These are phyloP conservation scores for Dioscorea dumetorum DNA, from an alignment of 106 monocot genomes.

Conservation along the genomic window DNA sequence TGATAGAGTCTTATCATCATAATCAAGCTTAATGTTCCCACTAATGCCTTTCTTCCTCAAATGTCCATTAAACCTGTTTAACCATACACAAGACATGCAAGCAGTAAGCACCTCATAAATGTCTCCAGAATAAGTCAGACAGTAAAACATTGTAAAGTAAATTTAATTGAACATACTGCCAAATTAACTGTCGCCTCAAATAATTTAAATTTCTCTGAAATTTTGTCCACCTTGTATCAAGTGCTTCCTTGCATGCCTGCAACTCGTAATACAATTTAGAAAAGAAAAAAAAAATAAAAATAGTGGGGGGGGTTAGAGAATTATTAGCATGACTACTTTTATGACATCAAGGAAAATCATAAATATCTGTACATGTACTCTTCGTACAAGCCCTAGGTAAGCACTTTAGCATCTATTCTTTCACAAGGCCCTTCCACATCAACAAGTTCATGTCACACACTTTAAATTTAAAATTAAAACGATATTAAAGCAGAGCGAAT, in stretches of 20 bases:
- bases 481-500: no score
- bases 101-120: background rate
- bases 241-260: constrained; percentile 71
- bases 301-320: no score
- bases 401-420: no score
- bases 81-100: background rate
- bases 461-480: no score
- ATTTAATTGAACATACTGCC: constrained; percentile 67
- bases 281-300: background rate
- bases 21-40: constrained; percentile 79
- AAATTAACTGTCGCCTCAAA: constrained; percentile 84
- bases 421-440: no score
- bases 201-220: constrained; percentile 78
- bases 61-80: constrained; percentile 84
- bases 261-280: background rate
- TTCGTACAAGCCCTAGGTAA: no score
- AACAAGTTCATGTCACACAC: no score
- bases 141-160: no score
- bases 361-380: no score
- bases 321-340: no score
- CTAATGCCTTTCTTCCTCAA: constrained; percentile 89
- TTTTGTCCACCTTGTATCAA: constrained; percentile 86
- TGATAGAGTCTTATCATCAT: constrained; percentile 69
- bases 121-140: no score
- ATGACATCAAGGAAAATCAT: no score